Percentiles rank a stretch among this genome's conserved stretches.
These are phyloP conservation scores for Phaeosphaeriaceae sp. DNA, from an alignment of 2,329 filamentous ascomycete species.

Conservation along the genomic window DNA sequence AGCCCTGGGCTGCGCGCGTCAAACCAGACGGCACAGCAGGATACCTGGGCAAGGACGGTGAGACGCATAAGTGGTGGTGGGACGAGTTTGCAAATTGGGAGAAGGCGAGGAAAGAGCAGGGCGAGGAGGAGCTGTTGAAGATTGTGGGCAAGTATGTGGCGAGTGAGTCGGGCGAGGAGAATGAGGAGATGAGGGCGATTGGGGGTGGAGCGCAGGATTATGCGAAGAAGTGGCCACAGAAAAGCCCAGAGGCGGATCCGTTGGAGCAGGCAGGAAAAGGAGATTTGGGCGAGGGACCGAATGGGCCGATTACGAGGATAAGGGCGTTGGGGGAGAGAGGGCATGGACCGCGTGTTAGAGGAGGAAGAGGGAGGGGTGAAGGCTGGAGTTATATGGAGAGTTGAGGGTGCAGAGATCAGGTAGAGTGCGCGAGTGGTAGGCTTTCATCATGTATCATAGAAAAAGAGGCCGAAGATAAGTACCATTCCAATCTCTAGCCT, in stretches of 20 bases:
- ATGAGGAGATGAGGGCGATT: slow-evolving; percentile 39
- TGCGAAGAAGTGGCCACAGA: slow-evolving; percentile 34
- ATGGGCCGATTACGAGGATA: slow-evolving; percentile 25
- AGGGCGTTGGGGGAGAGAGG: slow-evolving; percentile 34
- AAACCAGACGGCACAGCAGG: slow-evolving; percentile 53
- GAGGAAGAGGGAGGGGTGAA: slow-evolving; percentile 10
- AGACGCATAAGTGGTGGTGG: slow-evolving; percentile 63
- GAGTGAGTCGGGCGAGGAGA: slow-evolving; percentile 23
- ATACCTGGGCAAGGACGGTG: slow-evolving; percentile 59
- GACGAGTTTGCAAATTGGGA: slow-evolving; percentile 53
- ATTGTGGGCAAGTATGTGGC: slow-evolving; percentile 34
- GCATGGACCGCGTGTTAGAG: slow-evolving; percentile 36
- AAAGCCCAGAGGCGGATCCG: background rate
- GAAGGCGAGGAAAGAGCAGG: slow-evolving; percentile 26
- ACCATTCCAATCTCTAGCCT: too few species aligned
- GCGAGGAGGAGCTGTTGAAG: slow-evolving; percentile 24
- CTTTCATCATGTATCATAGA: too few species aligned
- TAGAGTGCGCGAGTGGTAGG: background rate
- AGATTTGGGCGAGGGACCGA: slow-evolving; percentile 5
- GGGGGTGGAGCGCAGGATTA: slow-evolving; percentile 41
- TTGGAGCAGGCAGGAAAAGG: background rate
- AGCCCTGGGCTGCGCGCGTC: slow-evolving; percentile 59
- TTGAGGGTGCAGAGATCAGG: background rate
- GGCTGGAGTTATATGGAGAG: slow-evolving; percentile 30
- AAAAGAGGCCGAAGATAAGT: too few species aligned